Evolutionary conservation across 1,284 basidiomycete genomes (phyloP), one percentile per base, ranked within the genome.

Genomic region (Mycena citricolor): DNA sequence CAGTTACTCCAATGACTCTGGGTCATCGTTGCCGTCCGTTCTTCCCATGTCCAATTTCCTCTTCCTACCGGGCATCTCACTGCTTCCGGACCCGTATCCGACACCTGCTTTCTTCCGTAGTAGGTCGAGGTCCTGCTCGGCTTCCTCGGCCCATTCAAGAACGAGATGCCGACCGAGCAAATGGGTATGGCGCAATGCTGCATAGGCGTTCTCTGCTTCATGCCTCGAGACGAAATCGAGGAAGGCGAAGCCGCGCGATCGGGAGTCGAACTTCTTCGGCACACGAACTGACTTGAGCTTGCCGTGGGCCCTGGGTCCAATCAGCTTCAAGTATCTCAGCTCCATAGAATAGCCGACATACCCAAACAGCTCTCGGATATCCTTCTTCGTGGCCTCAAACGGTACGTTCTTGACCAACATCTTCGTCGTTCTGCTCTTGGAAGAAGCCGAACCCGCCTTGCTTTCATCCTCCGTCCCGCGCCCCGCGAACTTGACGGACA

Each of bases 321-420:
- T n/a, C n/a, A n/a, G n/a, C n/a, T n/a, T n/a, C 3, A 47, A 47
- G 29, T 23, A 12, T 30, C 24, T 32, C 13, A 49, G 44, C 33
- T 23, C 26, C 10, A 47, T 25, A 20, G 36, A 42, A 12, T n/a
- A 42, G 32, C 19, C 32, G 32, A 74, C 84, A 40, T 54, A 91
- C 88, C 84, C 77, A 64, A 97, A 94, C 21, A 98, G 67, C 51
- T 90, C 86, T 41, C 88, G 76, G 16, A 99, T 77, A 56, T 99
- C 95, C 69, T 90, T 92, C 73, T 91, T 93, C 32, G 86, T 90
- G 35, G 88, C 90, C 67, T 99, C 95, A 69, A 99, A 99, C 16
- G 95, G 94, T 50, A 98, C 74, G 61, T 99, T 99, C 78, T 98
- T 99, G 57, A 98, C 90, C 35, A 98, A 79, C 73, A 98, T 83